These are phyloP conservation scores for Malassezia sp. DNA, from an alignment of 1,284 basidiomycete species.

Conservation along the genomic window DNA sequence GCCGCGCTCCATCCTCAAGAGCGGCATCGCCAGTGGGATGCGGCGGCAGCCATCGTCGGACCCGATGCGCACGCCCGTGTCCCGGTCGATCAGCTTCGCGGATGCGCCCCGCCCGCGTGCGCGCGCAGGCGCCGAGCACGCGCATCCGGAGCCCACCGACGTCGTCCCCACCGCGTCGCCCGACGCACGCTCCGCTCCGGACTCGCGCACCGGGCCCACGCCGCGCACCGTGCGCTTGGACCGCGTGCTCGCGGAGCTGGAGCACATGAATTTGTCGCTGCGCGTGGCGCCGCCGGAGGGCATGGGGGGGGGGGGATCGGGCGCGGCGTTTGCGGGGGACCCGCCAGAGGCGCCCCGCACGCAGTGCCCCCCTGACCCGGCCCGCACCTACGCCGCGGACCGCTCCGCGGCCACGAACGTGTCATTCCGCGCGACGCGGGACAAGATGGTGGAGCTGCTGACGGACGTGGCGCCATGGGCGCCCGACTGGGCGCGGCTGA, in stretches of 20 bases:
- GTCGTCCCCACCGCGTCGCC: too few relatives aligned
- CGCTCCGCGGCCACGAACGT: slow-evolving; percentile 81
- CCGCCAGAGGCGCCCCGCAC: background rate
- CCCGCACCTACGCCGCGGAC: slow-evolving; percentile 50
- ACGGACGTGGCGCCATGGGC: slow-evolving; percentile 92
- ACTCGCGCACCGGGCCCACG: background rate
- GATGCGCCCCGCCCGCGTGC: slow-evolving; percentile 6
- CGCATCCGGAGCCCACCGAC: too few relatives aligned
- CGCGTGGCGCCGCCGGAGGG: too few relatives aligned
- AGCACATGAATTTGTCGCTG: slow-evolving; percentile 10
- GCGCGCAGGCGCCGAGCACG: background rate
- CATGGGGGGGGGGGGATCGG: background rate
- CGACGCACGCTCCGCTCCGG: background rate
- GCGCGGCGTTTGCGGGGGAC: too few relatives aligned
- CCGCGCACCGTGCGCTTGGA: slow-evolving; percentile 14
- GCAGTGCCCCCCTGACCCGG: background rate
- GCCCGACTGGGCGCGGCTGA: slow-evolving; percentile 79
- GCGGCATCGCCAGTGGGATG: background rate
- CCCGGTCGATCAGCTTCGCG: slow-evolving; percentile 26
- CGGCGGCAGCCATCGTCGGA: too few relatives aligned
- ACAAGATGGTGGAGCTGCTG: slow-evolving; percentile 77
- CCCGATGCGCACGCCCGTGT: background rate
- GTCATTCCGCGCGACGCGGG: slow-evolving; percentile 82
- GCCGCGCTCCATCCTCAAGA: slow-evolving; percentile 20
- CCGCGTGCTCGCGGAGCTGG: slow-evolving; percentile 12